These are phyloP conservation scores for Pythium dissotocum DNA, from an alignment of 352 stramenopile species.

Conservation along the genomic window DNA sequence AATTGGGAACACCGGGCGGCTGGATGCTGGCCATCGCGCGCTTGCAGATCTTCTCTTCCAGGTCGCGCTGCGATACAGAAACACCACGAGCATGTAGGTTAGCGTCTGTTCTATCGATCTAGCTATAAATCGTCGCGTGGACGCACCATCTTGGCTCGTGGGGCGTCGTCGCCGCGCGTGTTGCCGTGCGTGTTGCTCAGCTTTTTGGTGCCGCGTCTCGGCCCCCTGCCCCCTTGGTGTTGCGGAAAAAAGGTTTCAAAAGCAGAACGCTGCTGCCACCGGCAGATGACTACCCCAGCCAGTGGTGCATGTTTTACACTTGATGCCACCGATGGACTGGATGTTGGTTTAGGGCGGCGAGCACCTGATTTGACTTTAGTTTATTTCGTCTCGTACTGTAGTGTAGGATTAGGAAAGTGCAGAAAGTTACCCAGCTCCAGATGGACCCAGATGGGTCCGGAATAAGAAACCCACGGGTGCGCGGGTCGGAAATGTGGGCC, in stretches of 20 bases:
- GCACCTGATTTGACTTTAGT: constrained; percentile 12
- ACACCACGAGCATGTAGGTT: background rate
- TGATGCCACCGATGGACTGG: constrained; percentile 7
- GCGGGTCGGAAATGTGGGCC: background rate
- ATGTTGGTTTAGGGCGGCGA: background rate
- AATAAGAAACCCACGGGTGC: background rate
- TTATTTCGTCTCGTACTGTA: constrained; percentile 1
- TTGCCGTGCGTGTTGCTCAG: background rate
- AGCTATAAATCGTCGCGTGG: background rate
- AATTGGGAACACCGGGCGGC: constrained; percentile 72
- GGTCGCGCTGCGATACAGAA: constrained; percentile 17
- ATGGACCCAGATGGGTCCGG: background rate
- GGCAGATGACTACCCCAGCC: constrained; percentile 1
- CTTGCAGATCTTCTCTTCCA: constrained; percentile 74
- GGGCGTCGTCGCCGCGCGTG: background rate
- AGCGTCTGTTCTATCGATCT: background rate
- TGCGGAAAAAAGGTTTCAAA: constrained; percentile 28
- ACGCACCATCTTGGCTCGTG: constrained; percentile 12
- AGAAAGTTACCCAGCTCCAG: background rate
- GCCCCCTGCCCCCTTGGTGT: constrained; percentile 5
- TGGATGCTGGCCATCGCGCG: constrained; percentile 68
- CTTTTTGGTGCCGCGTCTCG: background rate
- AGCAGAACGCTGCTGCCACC: constrained; percentile 19
- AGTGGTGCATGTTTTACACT: constrained; percentile 3
- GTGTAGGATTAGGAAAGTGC: background rate